A percentile compares a stretch with the other conserved stretches of the same genome.
Conservation (phyloP, 2,329 filamentous ascomycete genomes). For the Fusarium hainanense region DNA sequence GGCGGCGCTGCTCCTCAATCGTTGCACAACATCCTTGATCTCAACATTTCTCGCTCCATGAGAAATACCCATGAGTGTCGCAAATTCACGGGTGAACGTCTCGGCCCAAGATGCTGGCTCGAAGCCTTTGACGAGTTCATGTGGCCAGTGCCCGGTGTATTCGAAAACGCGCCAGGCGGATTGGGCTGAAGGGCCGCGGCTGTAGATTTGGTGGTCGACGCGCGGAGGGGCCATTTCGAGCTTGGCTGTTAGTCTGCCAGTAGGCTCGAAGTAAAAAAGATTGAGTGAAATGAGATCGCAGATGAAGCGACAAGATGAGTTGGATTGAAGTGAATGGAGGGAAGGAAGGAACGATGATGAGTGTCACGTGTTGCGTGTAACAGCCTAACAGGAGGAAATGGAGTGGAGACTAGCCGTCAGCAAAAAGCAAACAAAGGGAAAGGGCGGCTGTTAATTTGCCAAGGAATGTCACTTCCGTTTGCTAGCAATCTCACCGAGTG, state of each 20-base stretch:
- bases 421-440: neutral
- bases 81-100: neutral
- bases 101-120: neutral
- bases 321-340: neutral
- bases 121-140: neutral
- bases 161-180: constrained; percentile 5
- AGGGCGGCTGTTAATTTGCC: neutral
- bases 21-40: neutral
- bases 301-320: neutral
- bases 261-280: too few relatives aligned
- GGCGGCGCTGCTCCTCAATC: neutral
- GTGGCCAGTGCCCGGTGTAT: constrained; percentile 2
- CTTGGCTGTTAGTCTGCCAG: too few relatives aligned
- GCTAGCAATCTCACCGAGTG: neutral
- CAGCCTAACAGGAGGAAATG: neutral
- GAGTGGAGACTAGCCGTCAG: neutral
- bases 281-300: neutral
- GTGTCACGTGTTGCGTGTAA: neutral
- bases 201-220: neutral
- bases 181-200: neutral
- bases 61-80: neutral
- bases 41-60: neutral
- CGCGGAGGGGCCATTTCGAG: neutral
- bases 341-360: neutral
- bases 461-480: neutral